A percentile compares a stretch with the other conserved stretches of the same genome.
Conservation (phyloP, 306 rosid species). For the Glycine soja region DNA sequence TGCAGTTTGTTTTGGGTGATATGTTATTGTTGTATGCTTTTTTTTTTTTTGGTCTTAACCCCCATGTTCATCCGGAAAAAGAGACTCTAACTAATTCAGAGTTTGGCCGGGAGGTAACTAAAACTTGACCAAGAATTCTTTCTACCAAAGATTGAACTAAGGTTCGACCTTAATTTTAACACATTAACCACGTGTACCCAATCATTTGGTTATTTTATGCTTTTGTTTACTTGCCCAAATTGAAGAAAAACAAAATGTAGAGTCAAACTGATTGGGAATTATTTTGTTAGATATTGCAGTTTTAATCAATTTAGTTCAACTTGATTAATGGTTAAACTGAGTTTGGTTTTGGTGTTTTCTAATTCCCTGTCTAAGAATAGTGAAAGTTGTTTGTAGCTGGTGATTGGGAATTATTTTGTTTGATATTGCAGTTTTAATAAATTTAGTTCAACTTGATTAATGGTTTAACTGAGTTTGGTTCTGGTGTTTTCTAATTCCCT, state of each 20-base stretch:
- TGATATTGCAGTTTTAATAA: background rate
- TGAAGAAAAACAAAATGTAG: background rate
- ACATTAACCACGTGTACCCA: no score
- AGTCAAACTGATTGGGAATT: constrained; percentile 3
- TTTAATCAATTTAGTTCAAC: background rate
- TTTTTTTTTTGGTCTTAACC: no score
- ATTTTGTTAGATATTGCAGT: background rate
- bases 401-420: background rate
- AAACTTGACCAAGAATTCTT: no score
- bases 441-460: constrained; percentile 10
- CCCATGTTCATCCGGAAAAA: no score
- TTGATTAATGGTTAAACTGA: background rate
- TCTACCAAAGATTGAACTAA: no score
- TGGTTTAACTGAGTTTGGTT: background rate
- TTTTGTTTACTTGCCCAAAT: constrained; percentile 9
- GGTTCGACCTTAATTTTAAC: no score
- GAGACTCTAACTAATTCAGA: no score
- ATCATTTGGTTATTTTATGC: no score
- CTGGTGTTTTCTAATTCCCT: background rate
- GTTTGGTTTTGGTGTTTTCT: background rate
- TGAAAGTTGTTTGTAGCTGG: background rate
- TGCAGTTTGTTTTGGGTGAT: background rate
- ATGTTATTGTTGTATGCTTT: background rate
- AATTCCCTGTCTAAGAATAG: background rate
- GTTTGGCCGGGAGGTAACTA: no score